Evolutionary conservation across 345 rosid genomes (phyloP), one percentile per base, ranked within the genome.

Genomic region (Aethionema arabicum): DNA sequence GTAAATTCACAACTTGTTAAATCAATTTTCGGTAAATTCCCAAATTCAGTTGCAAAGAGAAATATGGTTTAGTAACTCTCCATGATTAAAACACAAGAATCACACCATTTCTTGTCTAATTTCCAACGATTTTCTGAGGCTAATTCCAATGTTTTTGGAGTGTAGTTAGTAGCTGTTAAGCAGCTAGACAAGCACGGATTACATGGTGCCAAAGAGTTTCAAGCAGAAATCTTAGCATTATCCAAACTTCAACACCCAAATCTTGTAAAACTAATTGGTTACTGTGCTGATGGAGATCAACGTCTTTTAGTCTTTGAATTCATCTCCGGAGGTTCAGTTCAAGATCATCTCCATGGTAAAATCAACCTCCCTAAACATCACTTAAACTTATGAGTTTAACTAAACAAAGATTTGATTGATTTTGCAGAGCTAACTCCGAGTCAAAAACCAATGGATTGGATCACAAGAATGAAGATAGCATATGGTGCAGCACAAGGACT

Each of bases 271-370:
- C 78, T 86, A 30, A 44, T 83, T 7, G 93, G 93, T n/a, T 86
- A 86, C 45, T 83, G 93, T 29, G 85, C 85, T 5, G 90, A 83
- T 69, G 93, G 93, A n/a, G 93, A 86, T 57, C 90, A 83, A 66
- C 80, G 87, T 41, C 79, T 86, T 43, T 44, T 86, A 65, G 87
- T 86, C 12, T 77, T 77, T 66, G 87, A 84, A 42, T 82, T 50
- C 48, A 68, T 86, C 60, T 30, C 80, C 7, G 80, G 73, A 13
- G 85, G 85, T 12, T 80, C 87, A 11, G 40, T 86, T 42, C 78
- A 77, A 31, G 76, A 83, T 39, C 82, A 74, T 74, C 77, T 86
- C 5, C 73, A 78, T 21, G 90, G 89, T 86, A 81, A 11, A 5
- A 15, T 35, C 4, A 56, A 7, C 8, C 27, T 48, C 44, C 9